Evolutionary conservation across 2,329 filamentous ascomycete genomes (phyloP), one percentile per base, ranked within the genome.

Genomic region (Colletotrichum phormii): DNA sequence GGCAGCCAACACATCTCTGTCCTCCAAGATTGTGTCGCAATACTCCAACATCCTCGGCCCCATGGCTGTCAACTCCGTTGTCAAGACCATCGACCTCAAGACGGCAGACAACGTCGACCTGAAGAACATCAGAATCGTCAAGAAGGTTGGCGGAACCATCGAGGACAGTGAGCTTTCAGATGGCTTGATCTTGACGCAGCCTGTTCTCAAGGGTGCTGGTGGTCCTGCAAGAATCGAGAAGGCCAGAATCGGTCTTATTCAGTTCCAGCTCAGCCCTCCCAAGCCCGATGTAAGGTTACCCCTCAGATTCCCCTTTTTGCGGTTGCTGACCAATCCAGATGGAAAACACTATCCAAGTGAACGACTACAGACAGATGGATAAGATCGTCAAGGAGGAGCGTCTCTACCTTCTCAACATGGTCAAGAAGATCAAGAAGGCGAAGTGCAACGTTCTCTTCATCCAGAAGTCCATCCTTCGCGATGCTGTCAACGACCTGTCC

Each of bases 381-480:
- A 99, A 98, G 90, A 99, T 99, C 77, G 90, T 99, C 78, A 99
- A 99, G 87, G 97, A 99, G 86, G 97, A 99, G 88, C 94, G 97
- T 77, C 94, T 97, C 78, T 99, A 99, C 85, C 91, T 99, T 76
- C 90, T 99, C 72, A 98, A 98, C 88, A 94, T 99, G 91, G 95
- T 97, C 81, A 98, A 99, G 91, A 99, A 98, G 90, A 99, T 99
- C 85, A 98, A 98, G 87, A 99, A 98, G 89, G 95, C 97, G 77
- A 99, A 98, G 88, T 99, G 97, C 87, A 99, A 99, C 80, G 97
- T 99, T 55, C 91, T 98, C 57, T 89, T 99, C 77, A 98, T 99
- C 78, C 97, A 99, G 82, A 99, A 99, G 86, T 98, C 96, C 15
- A 99, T 99, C 78, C 91, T 99, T 72, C 92, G 97, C 78, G 97